A percentile compares a stretch with the other conserved stretches of the same genome.
Evolutionary conservation across 2,329 filamentous ascomycete species (phyloP).

Genomic region (Ascocoryne sarcoides): DNA sequence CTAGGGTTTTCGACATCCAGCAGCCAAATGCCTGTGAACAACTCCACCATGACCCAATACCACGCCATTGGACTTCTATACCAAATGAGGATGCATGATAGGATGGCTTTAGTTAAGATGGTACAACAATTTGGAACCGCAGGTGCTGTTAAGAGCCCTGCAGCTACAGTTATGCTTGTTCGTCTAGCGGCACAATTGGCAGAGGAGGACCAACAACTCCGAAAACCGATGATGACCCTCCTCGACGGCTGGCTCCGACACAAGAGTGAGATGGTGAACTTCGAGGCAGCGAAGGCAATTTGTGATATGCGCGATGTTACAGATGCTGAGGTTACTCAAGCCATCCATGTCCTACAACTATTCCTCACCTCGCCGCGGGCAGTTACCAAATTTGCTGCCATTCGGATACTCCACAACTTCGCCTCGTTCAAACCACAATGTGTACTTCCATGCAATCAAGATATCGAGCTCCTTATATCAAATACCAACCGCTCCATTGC

Average conservation of each 20-base stretch:
- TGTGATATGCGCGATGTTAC: slow-evolving; percentile 90
- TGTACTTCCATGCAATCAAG: slow-evolving; percentile 88
- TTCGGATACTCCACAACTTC: slow-evolving; percentile 92
- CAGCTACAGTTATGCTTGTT: slow-evolving; percentile 86
- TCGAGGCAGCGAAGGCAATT: slow-evolving; percentile 96
- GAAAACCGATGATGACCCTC: slow-evolving; percentile 95
- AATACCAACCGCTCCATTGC: slow-evolving; percentile 97
- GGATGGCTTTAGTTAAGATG: slow-evolving; percentile 99
- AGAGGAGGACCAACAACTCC: slow-evolving; percentile 79
- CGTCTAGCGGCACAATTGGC: slow-evolving; percentile 87
- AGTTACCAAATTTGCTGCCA: slow-evolving; percentile 94
- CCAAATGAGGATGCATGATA: slow-evolving; percentile 94
- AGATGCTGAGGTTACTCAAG: slow-evolving; percentile 83
- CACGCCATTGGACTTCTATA: slow-evolving; percentile 96
- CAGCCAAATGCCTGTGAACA: slow-evolving; percentile 69
- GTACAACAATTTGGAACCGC: slow-evolving; percentile 96
- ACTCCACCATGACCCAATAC: slow-evolving; percentile 97
- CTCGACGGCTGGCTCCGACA: slow-evolving; percentile 94
- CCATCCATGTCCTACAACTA: slow-evolving; percentile 88
- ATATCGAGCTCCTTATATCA: slow-evolving; percentile 93
- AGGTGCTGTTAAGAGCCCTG: slow-evolving; percentile 89
- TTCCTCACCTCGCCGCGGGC: slow-evolving; percentile 94
- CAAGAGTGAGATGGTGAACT: slow-evolving; percentile 99
- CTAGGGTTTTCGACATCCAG: slow-evolving; percentile 82
- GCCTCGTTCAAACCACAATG: slow-evolving; percentile 92